Evolutionary conservation across 768 basidiomycete species (phyloP), one percentile per base, ranked within the genome.

Genomic region (Crassisporium funariophilum): DNA sequence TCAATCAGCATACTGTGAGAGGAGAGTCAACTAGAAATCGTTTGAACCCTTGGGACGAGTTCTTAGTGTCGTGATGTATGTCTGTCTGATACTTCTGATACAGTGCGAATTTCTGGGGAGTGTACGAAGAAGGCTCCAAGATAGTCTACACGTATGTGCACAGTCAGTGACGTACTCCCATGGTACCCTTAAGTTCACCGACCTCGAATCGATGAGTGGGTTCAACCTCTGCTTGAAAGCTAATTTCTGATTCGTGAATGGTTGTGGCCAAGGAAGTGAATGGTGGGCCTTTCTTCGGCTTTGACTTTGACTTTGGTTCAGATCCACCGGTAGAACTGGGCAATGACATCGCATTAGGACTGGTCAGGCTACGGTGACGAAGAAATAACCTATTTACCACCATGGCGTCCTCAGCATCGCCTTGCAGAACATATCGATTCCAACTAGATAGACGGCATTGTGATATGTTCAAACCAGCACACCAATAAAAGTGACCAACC

Each of bases 11-110:
- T 53, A 93, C 92, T 35, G 72, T 56, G 6, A 98, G 72, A 1
- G 93, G 91, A 5, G 84, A 81, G 5, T 86, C 75, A 7, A 94
- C 88, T 2, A 98, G 75, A 62, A 98, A 98, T 2, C 79, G 63
- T 45, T 67, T 69, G 61, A 95, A 95, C 1, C 77, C 73, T 3
- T 52, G 49, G 24, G 74, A 72, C 1, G 67, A 71, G 22, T 77
- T 81, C 2, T 75, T 66, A 1, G 63, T 53, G 35, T 97, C 93
- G 33, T 81, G 69, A 61, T 98, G 95, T 17, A 97, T 82, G 5
- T 82, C 72, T 22, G 63, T 64, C 63, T 94, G 95, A 64, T 98
- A 98, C 48, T 76, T 75, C 58, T 78, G 64, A 59, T 77, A 98
- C 13, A 98, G 75, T 5, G 68, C 72, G 61, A 81, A 95, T 60